Percentiles rank a stretch among this genome's conserved stretches.
These are phyloP conservation scores for Macrotyloma uniflorum DNA, from an alignment of 306 rosid genomes.

Conservation along the genomic window DNA sequence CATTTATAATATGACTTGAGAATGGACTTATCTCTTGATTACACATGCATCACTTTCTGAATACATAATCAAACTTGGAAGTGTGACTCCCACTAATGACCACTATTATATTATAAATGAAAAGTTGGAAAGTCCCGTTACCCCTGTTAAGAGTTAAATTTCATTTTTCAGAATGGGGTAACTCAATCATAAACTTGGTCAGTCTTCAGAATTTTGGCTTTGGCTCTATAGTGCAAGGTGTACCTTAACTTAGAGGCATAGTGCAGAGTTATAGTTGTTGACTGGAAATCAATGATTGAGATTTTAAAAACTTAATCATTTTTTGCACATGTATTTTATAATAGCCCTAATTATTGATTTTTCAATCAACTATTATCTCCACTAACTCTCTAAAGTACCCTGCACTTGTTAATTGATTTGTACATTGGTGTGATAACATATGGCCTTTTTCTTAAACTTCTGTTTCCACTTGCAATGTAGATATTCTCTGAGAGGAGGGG, in stretches of 20 bases:
- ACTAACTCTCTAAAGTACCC: neutral
- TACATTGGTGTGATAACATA: neutral
- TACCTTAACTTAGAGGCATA: neutral
- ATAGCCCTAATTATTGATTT: neutral
- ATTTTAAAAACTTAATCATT: neutral
- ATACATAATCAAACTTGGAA: neutral
- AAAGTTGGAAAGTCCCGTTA: neutral
- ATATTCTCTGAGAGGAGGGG: conserved; percentile 90
- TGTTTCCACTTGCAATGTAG: conserved; percentile 45
- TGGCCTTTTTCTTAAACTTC: neutral
- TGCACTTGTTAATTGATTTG: neutral
- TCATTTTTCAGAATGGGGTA: neutral
- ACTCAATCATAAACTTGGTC: neutral
- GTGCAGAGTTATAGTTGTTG: neutral
- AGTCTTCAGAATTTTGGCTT: neutral
- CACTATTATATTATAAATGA: neutral
- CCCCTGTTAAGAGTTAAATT: neutral
- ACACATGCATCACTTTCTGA: neutral
- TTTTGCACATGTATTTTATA: neutral
- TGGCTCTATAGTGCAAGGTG: neutral
- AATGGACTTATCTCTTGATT: neutral
- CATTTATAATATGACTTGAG: neutral
- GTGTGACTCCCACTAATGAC: neutral
- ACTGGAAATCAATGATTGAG: neutral
- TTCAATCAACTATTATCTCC: neutral